Base-by-base conservation (phyloP, 768 basidiomycete genomes). In the Exsudoporus frostii region DNA sequence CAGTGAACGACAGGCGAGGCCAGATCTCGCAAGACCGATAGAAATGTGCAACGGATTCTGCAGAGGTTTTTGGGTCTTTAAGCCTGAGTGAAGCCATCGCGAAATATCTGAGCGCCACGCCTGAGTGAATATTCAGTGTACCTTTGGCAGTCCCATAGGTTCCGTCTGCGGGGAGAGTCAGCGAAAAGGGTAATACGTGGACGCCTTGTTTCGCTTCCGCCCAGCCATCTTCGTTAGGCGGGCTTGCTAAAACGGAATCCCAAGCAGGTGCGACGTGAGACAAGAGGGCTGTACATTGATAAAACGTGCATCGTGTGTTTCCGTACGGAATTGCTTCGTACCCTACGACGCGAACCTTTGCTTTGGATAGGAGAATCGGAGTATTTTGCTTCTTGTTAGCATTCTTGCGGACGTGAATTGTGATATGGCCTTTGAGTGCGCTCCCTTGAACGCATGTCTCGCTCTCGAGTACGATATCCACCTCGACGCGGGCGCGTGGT, bases 41-140 rank as follows among this genome's bases (percentile, higher is more conserved):
- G 68, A 95, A 93, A 70, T 97, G 93, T 4, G 92, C 87, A 32
- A 95, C 86, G 4, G 89, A 90, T 14, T 81, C 77, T 59, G 78
- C 79, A 25, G 75, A 73, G 5, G 81, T 81, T 15, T 76, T 70
- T 2, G 80, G 63, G 48, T 90, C 83, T 67, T 86, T 88, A 52
- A 95, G 79, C 69, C 87, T 88, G 59, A 82, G 85, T 47, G 68
- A 91, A 84, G 80, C 81, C 74, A 95, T 86, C 14, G 82, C 85
- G 40, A 95, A 88, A 68, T 95, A 94, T 51, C 81, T 81, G 24
- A 95, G 77, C 11, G 76, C 70, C 3, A 83, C 76, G n/a, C 85
- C 88, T 14, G 81, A 77, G 22, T 78, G 79, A 37, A 78, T 62
- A 43, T 74, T 70, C 38, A 85, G 68, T 1, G 72, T 67, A 53